Percentiles rank a stretch among this genome's conserved stretches.
Evolutionary conservation across 306 rosid species (phyloP).

Genomic region (Quercus ilex): DNA sequence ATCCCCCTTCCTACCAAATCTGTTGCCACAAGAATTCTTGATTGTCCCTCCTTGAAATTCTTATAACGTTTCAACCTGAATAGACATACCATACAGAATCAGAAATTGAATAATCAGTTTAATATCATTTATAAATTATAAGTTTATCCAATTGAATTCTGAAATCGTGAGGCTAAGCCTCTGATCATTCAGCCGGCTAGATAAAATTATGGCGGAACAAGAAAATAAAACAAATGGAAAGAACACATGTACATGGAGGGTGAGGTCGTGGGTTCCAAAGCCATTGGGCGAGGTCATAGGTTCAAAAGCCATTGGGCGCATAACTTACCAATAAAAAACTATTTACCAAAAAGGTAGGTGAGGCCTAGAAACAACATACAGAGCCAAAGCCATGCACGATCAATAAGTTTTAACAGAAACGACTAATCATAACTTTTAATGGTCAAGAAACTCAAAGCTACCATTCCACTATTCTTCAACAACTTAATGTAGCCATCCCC

Average conservation of each 20-base stretch:
- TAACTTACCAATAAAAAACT: too few species aligned
- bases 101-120: not conserved
- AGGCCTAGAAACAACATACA: too few species aligned
- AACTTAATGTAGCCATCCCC: too few species aligned
- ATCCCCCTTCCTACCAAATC: conserved; percentile 84
- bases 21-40: conserved; percentile 78
- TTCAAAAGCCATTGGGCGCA: too few species aligned
- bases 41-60: conserved; percentile 77
- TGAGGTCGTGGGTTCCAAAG: not conserved
- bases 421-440: too few species aligned
- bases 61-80: conserved; percentile 70
- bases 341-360: too few species aligned
- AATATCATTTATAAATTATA: not conserved
- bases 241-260: not conserved
- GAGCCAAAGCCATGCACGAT: too few species aligned
- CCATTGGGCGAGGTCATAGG: too few species aligned
- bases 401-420: too few species aligned
- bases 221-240: not conserved
- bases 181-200: not conserved
- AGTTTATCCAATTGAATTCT: not conserved
- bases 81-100: not conserved
- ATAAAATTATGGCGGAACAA: not conserved
- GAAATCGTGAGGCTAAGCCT: not conserved
- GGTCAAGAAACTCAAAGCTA: too few species aligned
- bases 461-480: too few species aligned